Conservation (phyloP, 140 eudicot species). For the Oenanthe javanica region DNA sequence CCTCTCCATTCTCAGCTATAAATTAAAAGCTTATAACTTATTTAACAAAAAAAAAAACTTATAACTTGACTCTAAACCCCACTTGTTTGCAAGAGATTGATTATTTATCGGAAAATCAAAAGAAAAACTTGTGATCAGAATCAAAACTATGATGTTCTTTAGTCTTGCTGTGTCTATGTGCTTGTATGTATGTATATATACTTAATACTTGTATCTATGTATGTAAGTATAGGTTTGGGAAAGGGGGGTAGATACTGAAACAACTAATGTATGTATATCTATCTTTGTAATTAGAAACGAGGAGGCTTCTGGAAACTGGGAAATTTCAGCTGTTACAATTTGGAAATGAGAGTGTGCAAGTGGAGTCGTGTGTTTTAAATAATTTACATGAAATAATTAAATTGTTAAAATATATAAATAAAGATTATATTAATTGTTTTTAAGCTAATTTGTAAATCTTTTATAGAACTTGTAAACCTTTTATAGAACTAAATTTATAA, state of each 20-base stretch:
- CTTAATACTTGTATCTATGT: neutral
- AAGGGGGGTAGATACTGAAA: neutral
- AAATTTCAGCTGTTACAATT: neutral
- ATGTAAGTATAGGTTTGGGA: neutral
- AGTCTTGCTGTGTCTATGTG: neutral
- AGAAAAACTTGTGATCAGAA: neutral
- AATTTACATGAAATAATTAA: too few relatives aligned
- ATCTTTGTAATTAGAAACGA: neutral
- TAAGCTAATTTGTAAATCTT: too few relatives aligned
- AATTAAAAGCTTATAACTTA: too few relatives aligned
- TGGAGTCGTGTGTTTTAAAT: too few relatives aligned
- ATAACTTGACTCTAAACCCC: neutral
- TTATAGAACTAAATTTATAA: too few relatives aligned
- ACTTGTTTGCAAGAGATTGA: neutral
- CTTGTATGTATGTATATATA: neutral
- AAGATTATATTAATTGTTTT: too few relatives aligned
- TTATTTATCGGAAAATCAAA: neutral
- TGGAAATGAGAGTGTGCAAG: neutral
- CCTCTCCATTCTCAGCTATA: constrained; percentile 47
- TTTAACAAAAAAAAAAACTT: neutral
- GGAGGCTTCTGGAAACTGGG: neutral
- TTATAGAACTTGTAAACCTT: too few relatives aligned
- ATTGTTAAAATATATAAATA: too few relatives aligned
- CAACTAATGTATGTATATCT: too few relatives aligned
- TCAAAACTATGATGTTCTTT: neutral